These are phyloP conservation scores for Plasmodium cynomolgi DNA, from an alignment of 169 alveolate genomes.

Conservation along the genomic window DNA sequence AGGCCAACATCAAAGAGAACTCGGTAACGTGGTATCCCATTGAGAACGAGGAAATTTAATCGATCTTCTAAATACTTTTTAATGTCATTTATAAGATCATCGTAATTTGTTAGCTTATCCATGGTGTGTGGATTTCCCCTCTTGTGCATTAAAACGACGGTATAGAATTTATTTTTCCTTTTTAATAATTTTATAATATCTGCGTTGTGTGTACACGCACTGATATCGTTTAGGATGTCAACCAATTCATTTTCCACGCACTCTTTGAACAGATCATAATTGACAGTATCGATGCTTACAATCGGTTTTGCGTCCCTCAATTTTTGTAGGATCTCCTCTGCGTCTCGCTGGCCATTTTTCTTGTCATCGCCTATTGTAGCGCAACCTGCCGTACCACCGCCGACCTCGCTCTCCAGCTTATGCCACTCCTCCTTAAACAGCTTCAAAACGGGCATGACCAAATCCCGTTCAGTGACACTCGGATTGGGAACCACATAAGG, in stretches of 20 bases:
- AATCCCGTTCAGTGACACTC: conserved; percentile 45
- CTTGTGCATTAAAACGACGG: conserved; percentile 70
- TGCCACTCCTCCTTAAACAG: conserved; percentile 50
- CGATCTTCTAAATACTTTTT: conserved; percentile 54
- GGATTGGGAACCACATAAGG: conserved; percentile 67
- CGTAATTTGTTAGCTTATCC: conserved; percentile 62
- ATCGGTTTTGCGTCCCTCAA: conserved; percentile 25
- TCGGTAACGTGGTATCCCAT: conserved; percentile 74
- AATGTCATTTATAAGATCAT: conserved; percentile 46
- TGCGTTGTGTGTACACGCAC: conserved; percentile 61
- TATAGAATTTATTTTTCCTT: conserved; percentile 30
- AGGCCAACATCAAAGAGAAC: conserved; percentile 44
- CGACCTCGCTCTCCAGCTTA: neutral
- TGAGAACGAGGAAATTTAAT: conserved; percentile 39
- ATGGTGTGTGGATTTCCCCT: conserved; percentile 72
- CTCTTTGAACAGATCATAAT: conserved; percentile 52
- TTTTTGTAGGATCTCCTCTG: neutral
- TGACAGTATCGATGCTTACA: conserved; percentile 57
- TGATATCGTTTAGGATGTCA: conserved; percentile 58
- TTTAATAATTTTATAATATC: conserved; percentile 52
- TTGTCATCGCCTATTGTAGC: neutral
- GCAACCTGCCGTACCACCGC: neutral
- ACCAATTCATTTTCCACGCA: conserved; percentile 44
- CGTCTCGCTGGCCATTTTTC: neutral
- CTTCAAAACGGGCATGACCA: conserved; percentile 49